Base-by-base conservation (phyloP, 2,329 filamentous ascomycete species). In the Chrysosporium queenslandicum region DNA sequence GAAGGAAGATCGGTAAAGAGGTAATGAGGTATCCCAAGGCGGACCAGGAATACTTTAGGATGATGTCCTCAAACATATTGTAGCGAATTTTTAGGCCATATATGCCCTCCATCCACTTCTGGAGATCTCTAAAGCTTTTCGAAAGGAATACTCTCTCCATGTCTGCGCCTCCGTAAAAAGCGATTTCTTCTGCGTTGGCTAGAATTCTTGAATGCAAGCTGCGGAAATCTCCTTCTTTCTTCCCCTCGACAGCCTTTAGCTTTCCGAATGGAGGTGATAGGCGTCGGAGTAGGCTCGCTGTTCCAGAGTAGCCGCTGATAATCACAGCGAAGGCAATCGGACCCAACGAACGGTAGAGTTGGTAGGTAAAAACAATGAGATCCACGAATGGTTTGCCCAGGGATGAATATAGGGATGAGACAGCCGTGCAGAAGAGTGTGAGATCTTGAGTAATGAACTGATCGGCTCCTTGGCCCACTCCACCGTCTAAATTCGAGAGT, bases 361-460 rank as follows among this genome's bases (percentile, higher is more conserved):
- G 92, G 67, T 94, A 98, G 70, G 94, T 98, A 76, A 98, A 98
- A 43, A 97, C 92, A 59, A 90, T 87, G 1, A 98, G 77, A 66
- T 98, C 92, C n/a, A 98, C 87, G 58, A 96, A 82, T 0, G 92
- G 92, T 68, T 98, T 98, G n/a, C 92, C 92, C 2, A 98, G 76
- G 0, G 90, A 96, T 1, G 92, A 97, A 71, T 97, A 98, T 4
- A 98, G 73, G 20, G 88, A 87, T 14, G 92, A 90, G 1, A 92
- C 91, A 2, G 90, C 84, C 9, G 87, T 86, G 66, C 94, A 98
- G 73, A 98, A 98, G 0, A 95, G 76, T 0, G 92, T 97, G 29
- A 98, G 76, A 67, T 98, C 92, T 66, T 97, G 91, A 0, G 92
- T 97, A 64, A 98, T 97, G 69, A 90, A 97, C 63, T 98, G 92